Percentiles rank a stretch among this genome's conserved stretches.
Conservation (phyloP, 306 rosid species). For the Cyamopsis tetragonoloba region DNA sequence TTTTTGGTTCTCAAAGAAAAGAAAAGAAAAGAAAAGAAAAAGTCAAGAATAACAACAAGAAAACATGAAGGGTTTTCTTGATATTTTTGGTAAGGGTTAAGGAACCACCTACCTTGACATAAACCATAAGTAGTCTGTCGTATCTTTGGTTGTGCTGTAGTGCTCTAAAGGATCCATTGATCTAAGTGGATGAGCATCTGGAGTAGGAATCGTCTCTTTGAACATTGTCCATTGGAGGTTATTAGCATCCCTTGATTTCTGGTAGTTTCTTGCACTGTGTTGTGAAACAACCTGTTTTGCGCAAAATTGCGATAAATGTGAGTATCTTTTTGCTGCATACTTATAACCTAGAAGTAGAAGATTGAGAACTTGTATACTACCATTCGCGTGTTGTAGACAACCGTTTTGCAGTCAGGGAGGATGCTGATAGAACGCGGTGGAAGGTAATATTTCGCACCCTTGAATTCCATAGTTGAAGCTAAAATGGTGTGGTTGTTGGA, state of each 20-base stretch:
- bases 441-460: slow-evolving; percentile 1
- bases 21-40: no score
- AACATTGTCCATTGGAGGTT: slow-evolving; percentile 13
- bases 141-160: slow-evolving; percentile 21
- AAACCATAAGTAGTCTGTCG: slow-evolving; percentile 15
- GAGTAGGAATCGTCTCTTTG: slow-evolving; percentile 9
- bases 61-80: not conserved
- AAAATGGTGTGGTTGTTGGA: not conserved
- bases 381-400: slow-evolving; percentile 15
- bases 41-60: no score
- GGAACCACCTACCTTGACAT: not conserved
- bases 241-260: not conserved
- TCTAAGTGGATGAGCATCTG: slow-evolving; percentile 6
- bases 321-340: not conserved
- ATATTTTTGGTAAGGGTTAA: not conserved
- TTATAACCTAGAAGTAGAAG: not conserved
- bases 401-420: slow-evolving; percentile 11
- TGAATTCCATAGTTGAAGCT: slow-evolving; percentile 3
- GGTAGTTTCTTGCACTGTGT: slow-evolving; percentile 15
- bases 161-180: slow-evolving; percentile 3
- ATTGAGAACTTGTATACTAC: slow-evolving; percentile 1
- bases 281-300: slow-evolving; percentile 1
- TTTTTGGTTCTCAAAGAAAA: no score
- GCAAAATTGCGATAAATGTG: not conserved
- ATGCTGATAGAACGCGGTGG: slow-evolving; percentile 13